Base-by-base conservation (phyloP, 2,329 filamentous ascomycete species). In the Neospermospora avenae region DNA sequence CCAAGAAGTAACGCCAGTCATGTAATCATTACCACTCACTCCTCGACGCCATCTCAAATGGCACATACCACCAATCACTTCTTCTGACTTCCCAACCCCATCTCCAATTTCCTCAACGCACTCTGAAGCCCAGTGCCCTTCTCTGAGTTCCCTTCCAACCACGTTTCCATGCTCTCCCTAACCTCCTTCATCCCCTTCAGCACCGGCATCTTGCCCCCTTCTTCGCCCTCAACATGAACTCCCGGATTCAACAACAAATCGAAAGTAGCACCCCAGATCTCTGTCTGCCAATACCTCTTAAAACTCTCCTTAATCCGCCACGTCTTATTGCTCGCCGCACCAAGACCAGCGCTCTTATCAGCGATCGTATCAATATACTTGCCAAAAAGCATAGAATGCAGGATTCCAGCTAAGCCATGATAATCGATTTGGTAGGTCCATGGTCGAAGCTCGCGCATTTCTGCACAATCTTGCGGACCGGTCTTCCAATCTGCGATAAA, bases 381-480 rank as follows among this genome's bases (percentile, higher is more conserved):
- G 10, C 95, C 93, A 72, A 97, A 99, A 3, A 99, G 83, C 68
- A 99, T 83, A 45, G 86, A 88, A 75, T 99, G 92, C 4, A 98
- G 80, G 24, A 91, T 90, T 4, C 91, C 92, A 0, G 95, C 95
- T 0, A 97, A 81, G 13, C 95, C 95, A 74, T 96, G 91, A 70
- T 98, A 96, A 77, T 99, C 95, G 67, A 97, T 91, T 74, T 99
- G 95, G 79, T 92, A 97, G 1, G 93, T 98, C 95, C 95, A 99
- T 0, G 93, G 92, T 0, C 93, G 84, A 59, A 91, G 84, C 76
- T 99, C 93, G 49, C 93, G 88, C 84, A 98, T 96, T 79, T 99
- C 95, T 18, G 90, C 88, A 74, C 95, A 99, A 75, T 99, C 95
- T 55, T 91, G 88, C 24, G 89, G 83, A 16, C 84, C 85, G 0